Evolutionary conservation across 1,284 basidiomycete species (phyloP).

Genomic region (Acaromyces ingoldii): DNA sequence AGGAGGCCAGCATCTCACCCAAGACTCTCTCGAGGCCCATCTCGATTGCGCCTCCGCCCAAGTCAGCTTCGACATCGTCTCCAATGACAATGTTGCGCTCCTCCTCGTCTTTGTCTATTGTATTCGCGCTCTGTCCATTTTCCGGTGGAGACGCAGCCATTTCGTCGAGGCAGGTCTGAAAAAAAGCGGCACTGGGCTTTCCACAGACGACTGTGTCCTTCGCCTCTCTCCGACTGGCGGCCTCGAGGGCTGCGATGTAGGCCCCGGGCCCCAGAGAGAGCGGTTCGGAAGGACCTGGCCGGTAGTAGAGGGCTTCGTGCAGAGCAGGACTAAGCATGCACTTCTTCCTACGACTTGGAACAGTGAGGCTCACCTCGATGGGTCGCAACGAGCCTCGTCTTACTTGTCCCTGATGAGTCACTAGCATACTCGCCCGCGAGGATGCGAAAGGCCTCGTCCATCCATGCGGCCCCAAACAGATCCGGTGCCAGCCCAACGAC

Average conservation of each 20-base stretch:
- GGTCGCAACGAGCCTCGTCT: slow-evolving; percentile 58
- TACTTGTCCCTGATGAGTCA: background rate
- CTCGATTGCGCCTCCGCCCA: slow-evolving; percentile 70
- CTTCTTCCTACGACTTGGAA: too few relatives aligned
- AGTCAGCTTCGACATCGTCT: slow-evolving; percentile 72
- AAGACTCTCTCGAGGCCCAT: slow-evolving; percentile 69
- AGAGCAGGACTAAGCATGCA: too few relatives aligned
- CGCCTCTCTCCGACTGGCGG: slow-evolving; percentile 57
- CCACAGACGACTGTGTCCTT: slow-evolving; percentile 57
- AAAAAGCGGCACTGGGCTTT: slow-evolving; percentile 63
- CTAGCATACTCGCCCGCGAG: slow-evolving; percentile 49
- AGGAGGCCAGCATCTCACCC: slow-evolving; percentile 54
- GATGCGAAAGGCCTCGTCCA: slow-evolving; percentile 67
- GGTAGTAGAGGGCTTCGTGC: slow-evolving; percentile 56
- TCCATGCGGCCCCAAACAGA: slow-evolving; percentile 55
- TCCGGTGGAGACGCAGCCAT: too few relatives aligned
- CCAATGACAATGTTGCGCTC: slow-evolving; percentile 14
- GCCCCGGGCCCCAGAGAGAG: slow-evolving; percentile 67
- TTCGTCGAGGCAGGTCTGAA: slow-evolving; percentile 59
- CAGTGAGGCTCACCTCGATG: slow-evolving; percentile 52
- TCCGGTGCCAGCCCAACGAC: slow-evolving; percentile 64
- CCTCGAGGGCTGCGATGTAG: slow-evolving; percentile 64
- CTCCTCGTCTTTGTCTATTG: slow-evolving; percentile 29
- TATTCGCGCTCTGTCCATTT: too few relatives aligned
- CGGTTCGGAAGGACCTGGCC: slow-evolving; percentile 54